A percentile compares a stretch with the other conserved stretches of the same genome.
Conservation (phyloP, 208 protist species). For the Trichomonas tenax region DNA sequence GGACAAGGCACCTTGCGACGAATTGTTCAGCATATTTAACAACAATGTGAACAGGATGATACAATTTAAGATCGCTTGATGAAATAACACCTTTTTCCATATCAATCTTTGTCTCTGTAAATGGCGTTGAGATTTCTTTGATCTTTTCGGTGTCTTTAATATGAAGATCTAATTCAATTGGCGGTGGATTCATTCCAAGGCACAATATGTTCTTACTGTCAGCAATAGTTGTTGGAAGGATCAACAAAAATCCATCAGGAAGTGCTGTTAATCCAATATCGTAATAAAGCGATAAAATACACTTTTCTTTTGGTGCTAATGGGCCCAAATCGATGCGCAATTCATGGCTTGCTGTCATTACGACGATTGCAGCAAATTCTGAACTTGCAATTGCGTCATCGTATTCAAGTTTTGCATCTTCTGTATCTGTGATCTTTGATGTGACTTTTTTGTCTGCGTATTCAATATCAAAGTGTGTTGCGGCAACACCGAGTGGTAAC, state of each 20-base stretch:
- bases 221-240: background rate
- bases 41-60: background rate
- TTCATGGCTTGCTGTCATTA: background rate
- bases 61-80: background rate
- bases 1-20: background rate
- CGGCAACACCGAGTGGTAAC: background rate
- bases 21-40: background rate
- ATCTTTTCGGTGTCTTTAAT: background rate
- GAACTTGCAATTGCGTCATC: background rate
- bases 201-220: background rate
- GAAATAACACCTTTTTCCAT: background rate
- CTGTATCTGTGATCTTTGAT: background rate
- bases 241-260: background rate
- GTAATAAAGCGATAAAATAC: background rate
- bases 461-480: background rate
- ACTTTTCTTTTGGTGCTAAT: background rate
- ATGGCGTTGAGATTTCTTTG: background rate
- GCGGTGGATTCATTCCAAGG: background rate
- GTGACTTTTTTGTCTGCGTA: background rate
- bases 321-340: background rate
- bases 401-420: background rate
- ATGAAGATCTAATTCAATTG: background rate
- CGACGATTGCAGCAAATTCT: background rate
- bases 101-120: background rate
- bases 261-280: background rate